Conservation (phyloP, 2,329 filamentous ascomycete species). For the Colletotrichum shisoi region DNA sequence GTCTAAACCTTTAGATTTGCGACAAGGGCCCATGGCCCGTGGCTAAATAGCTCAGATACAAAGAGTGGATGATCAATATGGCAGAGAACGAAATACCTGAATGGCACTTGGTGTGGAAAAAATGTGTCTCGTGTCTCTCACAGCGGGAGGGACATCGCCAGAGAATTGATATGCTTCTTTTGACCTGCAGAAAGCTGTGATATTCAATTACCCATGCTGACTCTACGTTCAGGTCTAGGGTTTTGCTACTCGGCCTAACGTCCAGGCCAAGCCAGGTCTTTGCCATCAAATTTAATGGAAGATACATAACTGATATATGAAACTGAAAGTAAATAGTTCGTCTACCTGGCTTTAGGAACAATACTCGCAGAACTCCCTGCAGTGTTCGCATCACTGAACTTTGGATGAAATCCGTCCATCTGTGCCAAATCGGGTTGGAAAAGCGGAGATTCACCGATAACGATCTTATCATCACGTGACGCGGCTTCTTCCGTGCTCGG, state of each 20-base stretch:
- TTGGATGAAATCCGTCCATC: background rate
- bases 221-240: no score
- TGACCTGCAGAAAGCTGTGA: background rate
- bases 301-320: no score
- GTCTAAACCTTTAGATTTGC: background rate
- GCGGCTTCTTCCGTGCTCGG: conserved; percentile 22
- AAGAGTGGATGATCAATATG: conserved; percentile 12
- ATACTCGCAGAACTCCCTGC: background rate
- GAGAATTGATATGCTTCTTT: background rate
- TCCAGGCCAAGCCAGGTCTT: background rate
- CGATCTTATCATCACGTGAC: conserved; percentile 32
- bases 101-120: background rate
- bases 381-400: no score
- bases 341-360: background rate
- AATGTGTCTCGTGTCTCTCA: background rate
- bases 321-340: background rate
- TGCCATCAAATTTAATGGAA: no score
- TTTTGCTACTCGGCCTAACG: background rate
- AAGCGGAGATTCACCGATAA: background rate
- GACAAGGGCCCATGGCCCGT: background rate
- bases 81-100: conserved; percentile 17
- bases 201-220: background rate
- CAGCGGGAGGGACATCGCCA: no score
- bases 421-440: background rate
- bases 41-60: background rate